Evolutionary conservation across 1,284 basidiomycete genomes (phyloP), one percentile per base, ranked within the genome.

Genomic region (Phlebopus sp.): DNA sequence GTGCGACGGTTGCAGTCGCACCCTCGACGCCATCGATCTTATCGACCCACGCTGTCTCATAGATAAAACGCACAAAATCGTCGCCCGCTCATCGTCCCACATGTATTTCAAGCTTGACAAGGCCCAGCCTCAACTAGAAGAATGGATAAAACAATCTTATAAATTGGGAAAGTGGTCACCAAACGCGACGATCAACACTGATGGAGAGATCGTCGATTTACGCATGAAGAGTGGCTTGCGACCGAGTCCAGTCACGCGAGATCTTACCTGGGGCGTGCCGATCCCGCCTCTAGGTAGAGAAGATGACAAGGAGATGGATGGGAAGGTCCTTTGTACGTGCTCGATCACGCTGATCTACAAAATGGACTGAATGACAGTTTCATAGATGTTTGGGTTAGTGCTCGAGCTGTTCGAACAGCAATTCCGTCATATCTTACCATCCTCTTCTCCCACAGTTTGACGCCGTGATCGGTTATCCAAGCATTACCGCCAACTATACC

Each of bases 401-500:
- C 18, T 2, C 25, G 36, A 6, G 4, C 52, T 32, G 42, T 7
- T 50, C 63, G 35, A 63, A 11, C 17, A 5, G 37, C 41, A 11
- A 30, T 25, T 21, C 11, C 17, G 31, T 13, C 8, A 3, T 30
- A 9, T 23, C 9, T 39, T 42, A 39, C 31, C 36, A 17, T 13
- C n/a, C n/a, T n/a, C 39, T 18, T 29, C 31, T 38, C 19, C 19
- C 18, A 13, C 64, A 93, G 96, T 98, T 97, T 66, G 97, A 99
- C 62, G 97, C 97, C 0, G 92, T 92, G 14, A 93, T 97, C 53
- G 97, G 97, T 47, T 99, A 99, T 69, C 88, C 92, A 4, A 97
- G 93, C 69, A 98, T 99, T 61, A 99, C 96, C 5, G 93, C 94
- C 47, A 91, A 89, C 65, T 96, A 97, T 74, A 97, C 93, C 18